Evolutionary conservation across 2,329 filamentous ascomycete species (phyloP).

Genomic region (Penicillium sclerotigenum): DNA sequence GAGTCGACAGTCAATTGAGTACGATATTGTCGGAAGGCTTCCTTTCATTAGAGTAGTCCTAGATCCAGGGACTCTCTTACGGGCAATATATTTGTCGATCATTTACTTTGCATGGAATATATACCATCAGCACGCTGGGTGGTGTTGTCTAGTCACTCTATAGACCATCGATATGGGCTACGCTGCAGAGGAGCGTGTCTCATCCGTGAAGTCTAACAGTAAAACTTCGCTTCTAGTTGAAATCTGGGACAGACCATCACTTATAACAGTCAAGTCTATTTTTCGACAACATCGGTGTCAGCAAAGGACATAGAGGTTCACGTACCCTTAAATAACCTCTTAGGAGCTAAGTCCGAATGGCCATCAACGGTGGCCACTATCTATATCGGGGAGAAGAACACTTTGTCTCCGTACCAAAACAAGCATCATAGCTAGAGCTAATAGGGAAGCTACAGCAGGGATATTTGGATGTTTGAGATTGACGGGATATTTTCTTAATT

Average conservation of each 20-base stretch:
- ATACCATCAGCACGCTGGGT: slow-evolving; percentile 22
- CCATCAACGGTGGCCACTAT: too few species aligned
- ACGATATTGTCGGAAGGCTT: not conserved
- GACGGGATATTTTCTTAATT: not conserved
- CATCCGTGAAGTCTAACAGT: not conserved
- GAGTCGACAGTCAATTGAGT: too few species aligned
- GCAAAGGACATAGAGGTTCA: too few species aligned
- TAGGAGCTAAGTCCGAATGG: too few species aligned
- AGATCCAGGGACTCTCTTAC: slow-evolving; percentile 14
- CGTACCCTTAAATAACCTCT: too few species aligned
- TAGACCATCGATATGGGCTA: slow-evolving; percentile 4
- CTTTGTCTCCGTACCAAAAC: not conserved
- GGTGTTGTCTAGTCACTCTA: slow-evolving; percentile 18
- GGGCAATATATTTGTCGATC: not conserved
- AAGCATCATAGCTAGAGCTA: not conserved
- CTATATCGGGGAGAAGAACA: not conserved
- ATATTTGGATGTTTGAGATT: not conserved
- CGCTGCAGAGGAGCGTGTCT: not conserved
- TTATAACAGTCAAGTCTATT: too few species aligned
- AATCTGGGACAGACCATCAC: too few species aligned
- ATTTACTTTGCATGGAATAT: slow-evolving; percentile 20
- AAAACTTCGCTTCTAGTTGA: not conserved
- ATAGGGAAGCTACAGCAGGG: not conserved
- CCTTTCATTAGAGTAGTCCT: slow-evolving; percentile 16
- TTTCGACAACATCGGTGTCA: too few species aligned